Evolutionary conservation across 495 filamentous ascomycete species (phyloP).

Genomic region (Tuber brumale): DNA sequence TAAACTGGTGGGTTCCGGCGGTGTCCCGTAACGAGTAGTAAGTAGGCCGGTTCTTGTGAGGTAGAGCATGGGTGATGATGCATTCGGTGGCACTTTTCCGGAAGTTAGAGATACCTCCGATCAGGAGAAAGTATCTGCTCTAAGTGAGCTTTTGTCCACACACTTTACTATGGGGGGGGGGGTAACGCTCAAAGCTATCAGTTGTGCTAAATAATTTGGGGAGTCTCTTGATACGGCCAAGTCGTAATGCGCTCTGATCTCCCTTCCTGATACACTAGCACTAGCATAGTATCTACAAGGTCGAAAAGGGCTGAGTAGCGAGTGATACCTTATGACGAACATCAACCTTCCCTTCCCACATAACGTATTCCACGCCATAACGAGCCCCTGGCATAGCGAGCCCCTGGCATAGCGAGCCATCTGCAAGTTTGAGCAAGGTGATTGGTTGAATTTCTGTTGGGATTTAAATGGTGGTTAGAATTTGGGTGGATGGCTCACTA

Average conservation of each 20-base stretch:
- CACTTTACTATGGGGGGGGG: background rate
- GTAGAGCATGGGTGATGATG: background rate
- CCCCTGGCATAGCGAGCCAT: no score
- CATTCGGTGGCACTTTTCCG: background rate
- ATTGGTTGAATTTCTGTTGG: no score
- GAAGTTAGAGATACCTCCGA: background rate
- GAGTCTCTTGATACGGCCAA: background rate
- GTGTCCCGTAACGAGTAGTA: fast-evolving
- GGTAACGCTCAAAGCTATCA: background rate
- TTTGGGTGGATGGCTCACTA: no score
- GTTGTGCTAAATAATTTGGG: background rate
- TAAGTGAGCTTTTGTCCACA: background rate
- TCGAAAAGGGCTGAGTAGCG: background rate
- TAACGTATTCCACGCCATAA: no score
- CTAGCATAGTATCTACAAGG: no score
- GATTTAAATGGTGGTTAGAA: no score
- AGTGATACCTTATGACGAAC: background rate
- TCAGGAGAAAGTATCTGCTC: background rate
- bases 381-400: no score
- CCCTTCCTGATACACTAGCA: no score
- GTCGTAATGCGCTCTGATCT: background rate
- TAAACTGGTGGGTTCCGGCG: background rate
- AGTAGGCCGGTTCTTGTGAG: background rate
- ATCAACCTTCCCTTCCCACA: background rate
- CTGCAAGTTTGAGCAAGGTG: no score